Evolutionary conservation across 306 rosid species (phyloP), one percentile per base, ranked within the genome.

Genomic region (Castanea sativa): DNA sequence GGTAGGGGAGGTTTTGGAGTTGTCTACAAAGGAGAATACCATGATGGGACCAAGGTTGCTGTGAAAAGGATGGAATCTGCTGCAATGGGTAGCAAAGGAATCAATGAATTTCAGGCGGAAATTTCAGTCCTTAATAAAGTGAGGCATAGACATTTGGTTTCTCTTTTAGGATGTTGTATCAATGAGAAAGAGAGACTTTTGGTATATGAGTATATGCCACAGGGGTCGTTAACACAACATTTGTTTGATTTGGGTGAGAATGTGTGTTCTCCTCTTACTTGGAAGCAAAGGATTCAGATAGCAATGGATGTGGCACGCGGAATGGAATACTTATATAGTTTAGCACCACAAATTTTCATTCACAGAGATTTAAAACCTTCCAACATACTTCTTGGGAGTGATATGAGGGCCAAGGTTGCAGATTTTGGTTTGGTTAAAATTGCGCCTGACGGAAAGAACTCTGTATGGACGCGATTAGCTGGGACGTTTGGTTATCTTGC

Each of bases 401-500:
- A 92, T 84, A 89, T 92, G 94, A 89, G 94, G 83, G 98, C 97
- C 15, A 94, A 94, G 88, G 98, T 94, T 71, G 88, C 97, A 4
- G 98, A 92, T 83, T 92, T 94, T 71, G 98, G 98, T 64, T 79
- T 94, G 82, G 98, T 94, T 75, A 85, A 86, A 78, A 80, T 85
- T 27, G 93, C 93, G 14, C 96, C 96, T 0, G 97, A 94, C 3
- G 98, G 98, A 30, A 92, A 90, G 80, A 80, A 87, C 73, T 94
- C 96, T 5, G 87, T 94, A 5, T 96, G 89, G 83, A 94, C 98
- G 14, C 79, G 90, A 73, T 82, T 94, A 86, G 98, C 97, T 1
- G 98, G 98, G 83, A 94, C 98, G 16, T 94, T 94, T 29, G 97
- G 98, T 21, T 94, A 94, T 87, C 89, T 94, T 51, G 98, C 97